These are phyloP conservation scores for Gynostemma pentaphyllum DNA, from an alignment of 306 rosid species.

Conservation along the genomic window DNA sequence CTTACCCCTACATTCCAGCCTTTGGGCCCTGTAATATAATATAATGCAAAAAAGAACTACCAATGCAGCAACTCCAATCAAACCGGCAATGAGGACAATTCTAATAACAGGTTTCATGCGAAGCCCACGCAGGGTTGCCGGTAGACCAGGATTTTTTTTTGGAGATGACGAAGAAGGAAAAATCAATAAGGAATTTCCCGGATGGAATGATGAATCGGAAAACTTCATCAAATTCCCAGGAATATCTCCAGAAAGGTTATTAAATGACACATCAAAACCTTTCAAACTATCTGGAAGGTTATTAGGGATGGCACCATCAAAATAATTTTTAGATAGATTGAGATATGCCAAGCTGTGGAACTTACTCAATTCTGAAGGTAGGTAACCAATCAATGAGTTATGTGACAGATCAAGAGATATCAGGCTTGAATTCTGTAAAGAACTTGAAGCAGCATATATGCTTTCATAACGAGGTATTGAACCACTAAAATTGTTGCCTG, in stretches of 20 bases:
- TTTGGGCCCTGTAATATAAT: slow-evolving; percentile 26
- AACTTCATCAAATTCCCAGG: slow-evolving; percentile 46
- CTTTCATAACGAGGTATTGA: slow-evolving; percentile 30
- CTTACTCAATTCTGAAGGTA: slow-evolving; percentile 37
- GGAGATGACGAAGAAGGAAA: slow-evolving; percentile 40
- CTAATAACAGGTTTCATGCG: slow-evolving; percentile 36
- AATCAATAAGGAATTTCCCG: slow-evolving; percentile 50
- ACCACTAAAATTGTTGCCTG: slow-evolving; percentile 54
- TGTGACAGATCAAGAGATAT: slow-evolving; percentile 56
- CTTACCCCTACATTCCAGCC: slow-evolving; percentile 17
- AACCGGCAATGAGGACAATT: slow-evolving; percentile 42
- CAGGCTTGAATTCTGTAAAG: slow-evolving; percentile 29
- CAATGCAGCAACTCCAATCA: slow-evolving; percentile 35
- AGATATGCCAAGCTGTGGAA: slow-evolving; percentile 44
- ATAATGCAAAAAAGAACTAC: slow-evolving; percentile 29
- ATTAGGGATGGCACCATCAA: slow-evolving; percentile 53
- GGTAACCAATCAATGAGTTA: slow-evolving; percentile 50
- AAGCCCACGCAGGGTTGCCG: slow-evolving; percentile 16
- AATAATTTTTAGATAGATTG: slow-evolving; percentile 39
- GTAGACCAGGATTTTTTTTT: slow-evolving; percentile 17
- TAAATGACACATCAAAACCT: slow-evolving; percentile 52
- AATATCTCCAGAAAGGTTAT: slow-evolving; percentile 56
- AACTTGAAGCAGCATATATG: slow-evolving; percentile 11
- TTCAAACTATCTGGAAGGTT: slow-evolving; percentile 44
- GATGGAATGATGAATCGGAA: slow-evolving; percentile 70